These are phyloP conservation scores for Zizania palustris DNA, from an alignment of 202 grass and related monocot species.

Conservation along the genomic window DNA sequence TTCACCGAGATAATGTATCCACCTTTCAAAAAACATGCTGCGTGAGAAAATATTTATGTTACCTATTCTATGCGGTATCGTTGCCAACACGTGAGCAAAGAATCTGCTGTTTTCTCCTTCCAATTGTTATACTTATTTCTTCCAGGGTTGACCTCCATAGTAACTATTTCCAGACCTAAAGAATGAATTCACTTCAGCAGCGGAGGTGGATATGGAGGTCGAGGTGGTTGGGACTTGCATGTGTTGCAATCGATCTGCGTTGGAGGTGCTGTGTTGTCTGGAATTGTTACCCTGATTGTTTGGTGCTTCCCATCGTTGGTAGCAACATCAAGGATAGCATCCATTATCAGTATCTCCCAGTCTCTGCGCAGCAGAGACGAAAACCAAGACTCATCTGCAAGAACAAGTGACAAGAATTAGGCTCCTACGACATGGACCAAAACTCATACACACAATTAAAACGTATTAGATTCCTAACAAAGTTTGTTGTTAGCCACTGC, in stretches of 20 bases:
- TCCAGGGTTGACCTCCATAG: neutral
- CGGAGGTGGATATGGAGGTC: neutral
- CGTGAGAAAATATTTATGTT: neutral
- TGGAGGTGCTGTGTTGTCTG: constrained; percentile 50
- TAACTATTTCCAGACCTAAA: constrained; percentile 1
- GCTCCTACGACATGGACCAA: neutral
- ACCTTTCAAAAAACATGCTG: neutral
- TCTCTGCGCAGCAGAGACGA: constrained; percentile 49
- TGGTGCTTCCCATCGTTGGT: constrained; percentile 58
- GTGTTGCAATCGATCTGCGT: constrained; percentile 47
- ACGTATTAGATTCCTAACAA: neutral
- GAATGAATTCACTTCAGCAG: constrained; percentile 37
- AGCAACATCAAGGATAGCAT: constrained; percentile 66
- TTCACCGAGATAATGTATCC: neutral
- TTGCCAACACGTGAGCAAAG: neutral
- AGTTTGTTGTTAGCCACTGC: neutral
- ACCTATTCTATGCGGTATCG: constrained; percentile 2
- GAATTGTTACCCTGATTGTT: constrained; percentile 62
- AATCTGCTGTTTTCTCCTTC: constrained; percentile 5
- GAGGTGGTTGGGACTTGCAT: constrained; percentile 44
- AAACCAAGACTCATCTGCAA: constrained; percentile 67
- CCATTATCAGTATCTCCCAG: constrained; percentile 83
- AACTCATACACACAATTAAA: neutral
- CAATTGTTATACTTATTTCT: constrained; percentile 7
- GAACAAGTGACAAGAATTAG: constrained; percentile 3